Evolutionary conservation across 441 rosid genomes (phyloP).

Genomic region (Gossypium gossypioides): DNA sequence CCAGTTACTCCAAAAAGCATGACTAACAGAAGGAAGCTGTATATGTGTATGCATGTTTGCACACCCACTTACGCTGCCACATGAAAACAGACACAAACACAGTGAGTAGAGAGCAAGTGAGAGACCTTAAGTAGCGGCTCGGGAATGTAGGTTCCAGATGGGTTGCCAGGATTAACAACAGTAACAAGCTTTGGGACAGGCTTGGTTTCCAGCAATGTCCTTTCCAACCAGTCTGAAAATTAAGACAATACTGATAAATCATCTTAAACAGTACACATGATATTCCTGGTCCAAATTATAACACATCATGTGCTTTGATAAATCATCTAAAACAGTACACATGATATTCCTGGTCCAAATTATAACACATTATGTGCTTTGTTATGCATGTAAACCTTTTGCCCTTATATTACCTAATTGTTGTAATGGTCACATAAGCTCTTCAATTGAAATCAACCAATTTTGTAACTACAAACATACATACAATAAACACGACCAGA

Average conservation of each 20-base stretch:
- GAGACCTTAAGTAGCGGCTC: slow-evolving; percentile 72
- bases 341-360: neutral
- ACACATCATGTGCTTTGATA: neutral
- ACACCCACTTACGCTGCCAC: neutral
- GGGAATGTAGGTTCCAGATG: slow-evolving; percentile 84
- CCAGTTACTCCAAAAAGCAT: neutral
- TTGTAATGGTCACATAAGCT: neutral
- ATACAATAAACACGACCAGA: neutral
- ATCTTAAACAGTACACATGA: neutral
- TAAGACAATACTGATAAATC: slow-evolving; percentile 15
- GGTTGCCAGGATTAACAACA: slow-evolving; percentile 95
- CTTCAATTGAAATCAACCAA: slow-evolving; percentile 1
- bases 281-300: slow-evolving; percentile 4
- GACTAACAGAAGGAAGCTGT: neutral
- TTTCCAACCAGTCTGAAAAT: slow-evolving; percentile 81
- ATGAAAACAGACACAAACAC: neutral
- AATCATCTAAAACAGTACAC: slow-evolving; percentile 3
- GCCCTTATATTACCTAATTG: neutral
- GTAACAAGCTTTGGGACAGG: slow-evolving; percentile 88
- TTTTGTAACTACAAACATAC: neutral
- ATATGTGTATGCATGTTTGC: neutral
- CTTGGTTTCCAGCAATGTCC: slow-evolving; percentile 47
- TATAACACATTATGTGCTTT: neutral
- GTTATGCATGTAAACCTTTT: neutral
- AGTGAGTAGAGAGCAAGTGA: neutral